Percentiles rank a stretch among this genome's conserved stretches.
Evolutionary conservation across 345 rosid species (phyloP).

Genomic region (Euclidium syriacum): DNA sequence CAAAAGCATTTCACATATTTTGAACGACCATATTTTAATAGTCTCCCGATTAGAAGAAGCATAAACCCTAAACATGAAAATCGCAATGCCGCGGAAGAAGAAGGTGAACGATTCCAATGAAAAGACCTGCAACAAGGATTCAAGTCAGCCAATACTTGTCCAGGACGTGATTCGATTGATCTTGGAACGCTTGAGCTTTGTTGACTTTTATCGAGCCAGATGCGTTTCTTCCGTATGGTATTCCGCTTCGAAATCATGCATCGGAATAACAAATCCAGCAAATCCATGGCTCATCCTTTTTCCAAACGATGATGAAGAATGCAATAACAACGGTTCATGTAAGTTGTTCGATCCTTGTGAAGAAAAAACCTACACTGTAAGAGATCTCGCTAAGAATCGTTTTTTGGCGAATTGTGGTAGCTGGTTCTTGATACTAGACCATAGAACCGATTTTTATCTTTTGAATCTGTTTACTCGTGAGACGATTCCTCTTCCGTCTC

Average conservation of each 20-base stretch:
- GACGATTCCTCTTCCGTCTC: neutral
- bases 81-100: neutral
- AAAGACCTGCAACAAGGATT: neutral
- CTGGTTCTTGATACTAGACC: constrained; percentile 1
- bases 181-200: neutral
- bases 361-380: neutral
- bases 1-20: no score
- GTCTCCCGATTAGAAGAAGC: no score
- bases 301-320: neutral
- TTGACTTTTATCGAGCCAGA: neutral
- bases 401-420: neutral
- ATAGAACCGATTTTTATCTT: neutral
- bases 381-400: neutral
- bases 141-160: neutral
- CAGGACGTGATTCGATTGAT: neutral
- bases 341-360: neutral
- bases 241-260: neutral
- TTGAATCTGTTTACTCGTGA: neutral
- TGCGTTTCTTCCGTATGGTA: neutral
- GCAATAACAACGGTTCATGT: neutral
- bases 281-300: neutral
- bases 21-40: no score
- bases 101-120: neutral
- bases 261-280: neutral
- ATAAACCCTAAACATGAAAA: neutral